Evolutionary conservation across 2,329 filamentous ascomycete species (phyloP).

Genomic region (Talaromyces pinophilus): DNA sequence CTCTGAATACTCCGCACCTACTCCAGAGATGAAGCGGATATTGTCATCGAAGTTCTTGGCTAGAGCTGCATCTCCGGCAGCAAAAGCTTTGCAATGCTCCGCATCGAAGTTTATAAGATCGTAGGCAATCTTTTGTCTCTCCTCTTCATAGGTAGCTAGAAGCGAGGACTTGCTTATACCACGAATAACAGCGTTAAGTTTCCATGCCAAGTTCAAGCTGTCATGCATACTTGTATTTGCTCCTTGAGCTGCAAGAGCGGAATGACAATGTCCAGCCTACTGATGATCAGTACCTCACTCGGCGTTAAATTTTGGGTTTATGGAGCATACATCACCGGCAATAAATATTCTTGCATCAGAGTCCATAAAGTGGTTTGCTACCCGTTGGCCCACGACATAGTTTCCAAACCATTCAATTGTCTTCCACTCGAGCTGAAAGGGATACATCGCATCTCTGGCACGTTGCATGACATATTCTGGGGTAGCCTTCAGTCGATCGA

Average conservation of each 20-base stretch:
- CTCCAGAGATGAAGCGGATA: constrained; percentile 71
- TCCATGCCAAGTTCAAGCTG: constrained; percentile 40
- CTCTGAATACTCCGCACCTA: constrained; percentile 67
- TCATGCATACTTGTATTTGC: constrained; percentile 43
- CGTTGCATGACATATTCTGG: constrained; percentile 63
- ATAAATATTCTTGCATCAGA: constrained; percentile 63
- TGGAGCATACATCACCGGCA: constrained; percentile 60
- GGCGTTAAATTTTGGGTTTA: neutral
- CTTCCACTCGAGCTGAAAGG: constrained; percentile 64
- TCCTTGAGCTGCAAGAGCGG: constrained; percentile 36
- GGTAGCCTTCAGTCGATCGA: constrained; percentile 65
- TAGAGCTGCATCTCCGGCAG: constrained; percentile 64
- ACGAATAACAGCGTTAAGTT: constrained; percentile 34
- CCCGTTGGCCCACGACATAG: constrained; percentile 68
- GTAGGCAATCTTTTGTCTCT: constrained; percentile 37
- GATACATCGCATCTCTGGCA: constrained; percentile 65
- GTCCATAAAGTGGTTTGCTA: constrained; percentile 59
- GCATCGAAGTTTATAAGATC: constrained; percentile 36
- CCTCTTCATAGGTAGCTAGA: constrained; percentile 35
- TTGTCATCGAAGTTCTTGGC: constrained; percentile 70
- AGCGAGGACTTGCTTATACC: constrained; percentile 30
- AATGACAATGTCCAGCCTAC: constrained; percentile 37
- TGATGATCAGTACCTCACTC: neutral
- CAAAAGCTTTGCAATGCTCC: constrained; percentile 55
- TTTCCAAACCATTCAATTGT: constrained; percentile 60